phyloP scores from a whole-genome alignment of 75 land plant genomes.

The Cryptomeria japonica region DNA sequence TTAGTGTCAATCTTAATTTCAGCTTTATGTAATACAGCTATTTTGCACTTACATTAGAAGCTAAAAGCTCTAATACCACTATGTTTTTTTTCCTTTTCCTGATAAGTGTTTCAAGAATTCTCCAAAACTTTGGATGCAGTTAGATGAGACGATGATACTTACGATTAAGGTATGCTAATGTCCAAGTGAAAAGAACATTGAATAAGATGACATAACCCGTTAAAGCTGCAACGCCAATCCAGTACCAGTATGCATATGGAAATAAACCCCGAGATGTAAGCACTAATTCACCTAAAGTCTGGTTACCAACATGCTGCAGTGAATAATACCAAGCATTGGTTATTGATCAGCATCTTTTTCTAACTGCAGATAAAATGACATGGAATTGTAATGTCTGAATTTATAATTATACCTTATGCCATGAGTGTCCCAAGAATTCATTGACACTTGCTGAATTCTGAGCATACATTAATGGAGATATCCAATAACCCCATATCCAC shows the following conservation, averaged over 20 bases:
- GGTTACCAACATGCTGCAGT: conserved; percentile 12
- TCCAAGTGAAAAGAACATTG: conserved; percentile 40
- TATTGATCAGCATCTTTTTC: not conserved
- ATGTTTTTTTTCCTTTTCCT: not conserved
- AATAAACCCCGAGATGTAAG: conserved; percentile 42
- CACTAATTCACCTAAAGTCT: conserved; percentile 36
- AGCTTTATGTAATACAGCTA: not conserved
- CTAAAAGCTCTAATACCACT: not conserved
- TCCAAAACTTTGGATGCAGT: not conserved
- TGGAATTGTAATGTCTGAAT: not conserved
- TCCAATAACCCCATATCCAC: conserved; percentile 78
- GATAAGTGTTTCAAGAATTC: not conserved
- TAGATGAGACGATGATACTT: conserved; percentile 14
- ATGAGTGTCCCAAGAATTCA: conserved; percentile 48
- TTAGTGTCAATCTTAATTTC: not conserved
- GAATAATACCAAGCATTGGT: not conserved
- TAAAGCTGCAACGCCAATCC: conserved; percentile 62
- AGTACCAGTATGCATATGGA: conserved; percentile 55
- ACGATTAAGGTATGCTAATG: conserved; percentile 53
- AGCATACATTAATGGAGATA: conserved; percentile 59
- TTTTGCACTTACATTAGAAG: not conserved
- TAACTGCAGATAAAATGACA: not conserved
- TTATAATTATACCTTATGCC: conserved; percentile 32
- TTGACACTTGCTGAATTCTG: conserved; percentile 55
- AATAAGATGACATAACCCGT: conserved; percentile 48